Evolutionary conservation across 352 stramenopile genomes (phyloP).

Genomic region (Phytophthora agathidicida): DNA sequence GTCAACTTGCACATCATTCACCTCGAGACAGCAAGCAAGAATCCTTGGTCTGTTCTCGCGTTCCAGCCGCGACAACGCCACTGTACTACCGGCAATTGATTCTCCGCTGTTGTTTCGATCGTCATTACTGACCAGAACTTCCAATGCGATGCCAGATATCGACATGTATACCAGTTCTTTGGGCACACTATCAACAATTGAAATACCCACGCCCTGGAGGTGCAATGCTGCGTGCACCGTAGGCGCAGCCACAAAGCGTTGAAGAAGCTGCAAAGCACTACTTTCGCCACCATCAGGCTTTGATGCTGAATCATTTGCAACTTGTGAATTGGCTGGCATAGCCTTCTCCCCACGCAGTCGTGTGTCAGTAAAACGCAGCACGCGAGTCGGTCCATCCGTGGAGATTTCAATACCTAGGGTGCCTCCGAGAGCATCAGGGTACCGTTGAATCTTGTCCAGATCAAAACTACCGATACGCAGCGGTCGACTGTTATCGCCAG

Average conservation of each 20-base stretch:
- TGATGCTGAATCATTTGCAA: constrained; percentile 25
- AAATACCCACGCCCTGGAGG: constrained; percentile 80
- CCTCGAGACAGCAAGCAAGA: constrained; percentile 67
- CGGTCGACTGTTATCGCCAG: constrained; percentile 86
- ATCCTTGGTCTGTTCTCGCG: constrained; percentile 62
- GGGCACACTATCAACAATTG: constrained; percentile 70
- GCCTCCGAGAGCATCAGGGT: constrained; percentile 75
- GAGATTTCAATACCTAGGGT: constrained; percentile 84
- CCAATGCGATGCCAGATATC: constrained; percentile 63
- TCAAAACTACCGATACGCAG: constrained; percentile 84
- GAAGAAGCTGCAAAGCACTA: constrained; percentile 42
- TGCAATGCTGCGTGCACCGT: constrained; percentile 59
- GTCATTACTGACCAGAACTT: constrained; percentile 64
- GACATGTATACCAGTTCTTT: constrained; percentile 86
- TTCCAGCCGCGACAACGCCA: constrained; percentile 56
- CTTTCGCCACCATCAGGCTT: constrained; percentile 33
- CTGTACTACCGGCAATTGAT: constrained; percentile 53
- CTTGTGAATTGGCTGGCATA: constrained; percentile 28
- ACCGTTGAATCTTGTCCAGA: constrained; percentile 82
- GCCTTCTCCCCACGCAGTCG: constrained; percentile 59
- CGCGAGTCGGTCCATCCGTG: constrained; percentile 87
- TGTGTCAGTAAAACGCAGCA: constrained; percentile 86
- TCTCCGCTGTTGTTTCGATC: constrained; percentile 37
- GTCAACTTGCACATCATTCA: constrained; percentile 88
- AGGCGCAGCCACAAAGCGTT: constrained; percentile 56